Evolutionary conservation across 2,329 filamentous ascomycete species (phyloP).

Genomic region (Penicillium sp.): DNA sequence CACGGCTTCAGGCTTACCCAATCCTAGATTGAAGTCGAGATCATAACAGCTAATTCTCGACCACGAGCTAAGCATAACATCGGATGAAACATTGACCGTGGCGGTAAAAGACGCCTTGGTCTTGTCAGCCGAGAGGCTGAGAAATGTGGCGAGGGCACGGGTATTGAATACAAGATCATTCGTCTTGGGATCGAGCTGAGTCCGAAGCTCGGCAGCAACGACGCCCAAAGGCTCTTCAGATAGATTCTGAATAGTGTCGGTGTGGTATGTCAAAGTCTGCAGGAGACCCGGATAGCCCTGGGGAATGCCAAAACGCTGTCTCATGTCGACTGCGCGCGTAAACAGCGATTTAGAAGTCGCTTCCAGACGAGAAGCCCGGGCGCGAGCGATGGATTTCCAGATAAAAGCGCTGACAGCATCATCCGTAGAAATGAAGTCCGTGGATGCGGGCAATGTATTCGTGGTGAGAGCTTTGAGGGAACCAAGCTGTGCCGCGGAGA

Average conservation of each 20-base stretch:
- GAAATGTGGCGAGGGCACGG: conserved; percentile 44
- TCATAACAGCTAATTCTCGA: conserved; percentile 47
- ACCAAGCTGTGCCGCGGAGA: conserved; percentile 8
- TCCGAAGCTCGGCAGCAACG: conserved; percentile 42
- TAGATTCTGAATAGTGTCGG: conserved; percentile 30
- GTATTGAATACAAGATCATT: conserved; percentile 33
- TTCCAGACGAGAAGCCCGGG: conserved; percentile 40
- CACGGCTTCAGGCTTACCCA: conserved; percentile 50
- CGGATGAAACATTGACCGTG: conserved; percentile 37
- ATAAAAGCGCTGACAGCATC: conserved; percentile 53
- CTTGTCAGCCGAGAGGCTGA: conserved; percentile 38
- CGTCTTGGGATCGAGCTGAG: conserved; percentile 33
- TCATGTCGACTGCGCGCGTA: conserved; percentile 51
- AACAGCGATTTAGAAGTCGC: conserved; percentile 31
- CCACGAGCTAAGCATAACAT: conserved; percentile 58
- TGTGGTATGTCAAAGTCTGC: conserved; percentile 48
- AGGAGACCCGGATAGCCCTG: conserved; percentile 49
- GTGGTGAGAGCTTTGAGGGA: conserved; percentile 12
- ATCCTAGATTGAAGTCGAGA: conserved; percentile 46
- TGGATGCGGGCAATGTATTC: conserved; percentile 13
- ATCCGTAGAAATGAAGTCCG: conserved; percentile 51
- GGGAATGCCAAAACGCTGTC: conserved; percentile 44
- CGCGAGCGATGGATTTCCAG: conserved; percentile 48
- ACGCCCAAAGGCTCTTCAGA: conserved; percentile 31
- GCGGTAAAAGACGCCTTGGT: conserved; percentile 23